Base-by-base conservation (phyloP, 371 early-diverging fungal species). In the Cladochytrium tenue region DNA sequence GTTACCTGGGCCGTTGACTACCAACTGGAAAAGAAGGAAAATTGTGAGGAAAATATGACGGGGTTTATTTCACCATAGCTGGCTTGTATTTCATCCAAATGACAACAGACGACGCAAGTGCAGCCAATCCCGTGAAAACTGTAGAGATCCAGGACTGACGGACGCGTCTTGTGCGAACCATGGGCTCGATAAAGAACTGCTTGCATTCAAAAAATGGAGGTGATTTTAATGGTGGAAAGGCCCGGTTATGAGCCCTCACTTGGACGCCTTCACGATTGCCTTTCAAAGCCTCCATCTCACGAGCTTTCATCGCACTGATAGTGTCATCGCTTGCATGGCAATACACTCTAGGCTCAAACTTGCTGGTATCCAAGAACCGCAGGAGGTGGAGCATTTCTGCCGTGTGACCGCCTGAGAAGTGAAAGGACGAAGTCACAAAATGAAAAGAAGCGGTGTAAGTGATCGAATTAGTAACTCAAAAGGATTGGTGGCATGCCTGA, bases 1-100 rank as follows among this genome's bases (percentile, higher is more conserved):
- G n/a, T 90, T 96, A 4, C 95, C 96, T 0, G 97, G 98, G 0
- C 98, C 98, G 74, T 97, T 97, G 70, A 89, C 91, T n/a, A n/a
- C n/a, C n/a, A n/a, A n/a, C n/a, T n/a, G n/a, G n/a, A n/a, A n/a
- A 15, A 51, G 59, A 23, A 34, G 27, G 53, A 43, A 43, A 3
- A 17, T 23, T 35, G n/a, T 27, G 32, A 35, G 31, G 13, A 34
- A 31, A 20, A 27, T 15, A 20, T 36, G 58, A 69, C 68, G 78
- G n/a, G n/a, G n/a, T n/a, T n/a, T n/a, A n/a, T n/a, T n/a, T n/a
- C n/a, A 89, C 90, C 64, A 90, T 51, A 56, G 87, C 88, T 3
- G 92, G 90, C 58, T 68, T 64, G 1, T 69, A 63, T 27, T 30
- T 13, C 2, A 63, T 73, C 15, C 89, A 65, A 31, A 82, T 51